Conservation (phyloP, 2,329 filamentous ascomycete species). For the Cryphonectria carpinicola region DNA sequence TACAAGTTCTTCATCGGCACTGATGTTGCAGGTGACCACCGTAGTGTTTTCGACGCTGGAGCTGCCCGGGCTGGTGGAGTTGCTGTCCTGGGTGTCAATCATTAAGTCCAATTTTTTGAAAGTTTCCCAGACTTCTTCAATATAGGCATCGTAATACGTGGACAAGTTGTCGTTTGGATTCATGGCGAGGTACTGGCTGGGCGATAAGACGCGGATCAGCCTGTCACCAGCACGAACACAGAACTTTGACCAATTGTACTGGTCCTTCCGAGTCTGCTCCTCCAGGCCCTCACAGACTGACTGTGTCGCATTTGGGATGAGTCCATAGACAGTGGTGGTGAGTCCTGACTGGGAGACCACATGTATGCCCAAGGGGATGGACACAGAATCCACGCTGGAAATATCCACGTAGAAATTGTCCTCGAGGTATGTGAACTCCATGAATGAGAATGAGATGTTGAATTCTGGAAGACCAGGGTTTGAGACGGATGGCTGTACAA, state of each 20-base stretch:
- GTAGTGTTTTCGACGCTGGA: neutral
- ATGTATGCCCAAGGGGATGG: conserved; percentile 13
- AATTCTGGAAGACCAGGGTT: conserved; percentile 13
- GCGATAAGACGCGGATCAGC: conserved; percentile 15
- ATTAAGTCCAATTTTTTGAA: neutral
- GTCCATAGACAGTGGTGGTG: conserved; percentile 1
- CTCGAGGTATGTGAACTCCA: conserved; percentile 17
- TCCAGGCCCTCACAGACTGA: conserved; percentile 5
- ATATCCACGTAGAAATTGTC: conserved; percentile 11
- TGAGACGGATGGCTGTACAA: conserved; percentile 15
- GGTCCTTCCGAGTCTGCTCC: neutral
- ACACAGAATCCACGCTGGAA: conserved; percentile 18
- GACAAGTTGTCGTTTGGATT: conserved; percentile 12
- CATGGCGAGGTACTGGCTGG: conserved; percentile 17
- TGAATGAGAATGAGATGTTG: conserved; percentile 15
- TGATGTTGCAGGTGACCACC: conserved; percentile 6
- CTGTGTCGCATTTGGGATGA: neutral
- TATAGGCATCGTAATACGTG: conserved; percentile 10
- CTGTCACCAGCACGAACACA: conserved; percentile 3
- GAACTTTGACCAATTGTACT: conserved; percentile 7
- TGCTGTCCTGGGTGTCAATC: conserved; percentile 16
- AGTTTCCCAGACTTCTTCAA: conserved; percentile 7
- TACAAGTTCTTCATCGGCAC: neutral
- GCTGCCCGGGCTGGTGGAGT: neutral
- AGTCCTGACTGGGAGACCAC: neutral